A percentile compares a stretch with the other conserved stretches of the same genome.
Evolutionary conservation across 257 asterid genomes (phyloP).

Genomic region (Phtheirospermum japonicum): DNA sequence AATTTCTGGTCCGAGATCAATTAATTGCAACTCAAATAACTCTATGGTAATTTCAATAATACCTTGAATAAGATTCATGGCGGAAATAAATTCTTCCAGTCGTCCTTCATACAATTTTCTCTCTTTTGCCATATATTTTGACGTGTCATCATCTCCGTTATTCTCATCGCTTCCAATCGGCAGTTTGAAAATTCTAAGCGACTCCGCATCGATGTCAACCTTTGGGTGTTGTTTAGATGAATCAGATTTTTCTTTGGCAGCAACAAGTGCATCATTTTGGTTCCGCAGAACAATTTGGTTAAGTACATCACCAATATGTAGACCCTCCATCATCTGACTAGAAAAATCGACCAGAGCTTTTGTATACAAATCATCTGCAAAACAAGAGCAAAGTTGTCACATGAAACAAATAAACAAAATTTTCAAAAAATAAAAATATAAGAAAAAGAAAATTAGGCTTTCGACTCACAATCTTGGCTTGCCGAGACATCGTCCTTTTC

Average conservation of each 20-base stretch:
- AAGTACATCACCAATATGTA: constrained; percentile 19
- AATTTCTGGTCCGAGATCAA: no score
- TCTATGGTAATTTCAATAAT: no score
- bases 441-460: not conserved
- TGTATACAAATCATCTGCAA: constrained; percentile 21
- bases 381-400: not conserved
- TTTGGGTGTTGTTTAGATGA: constrained; percentile 27
- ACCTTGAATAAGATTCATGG: constrained; percentile 51
- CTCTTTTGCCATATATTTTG: constrained; percentile 30
- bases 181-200: no score
- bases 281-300: constrained; percentile 30
- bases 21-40: no score
- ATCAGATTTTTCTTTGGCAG: constrained; percentile 13
- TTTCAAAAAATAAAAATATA: not conserved
- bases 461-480: constrained; percentile 20
- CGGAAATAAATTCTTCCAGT: constrained; percentile 27
- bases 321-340: constrained; percentile 21
- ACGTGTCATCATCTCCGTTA: constrained; percentile 26
- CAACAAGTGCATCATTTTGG: constrained; percentile 26
- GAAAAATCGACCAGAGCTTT: constrained; percentile 26
- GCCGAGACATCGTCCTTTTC: not conserved
- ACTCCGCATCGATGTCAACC: constrained; percentile 41
- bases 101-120: constrained; percentile 27
- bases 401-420: not conserved
- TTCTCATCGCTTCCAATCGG: constrained; percentile 30